Conservation (phyloP, 2,329 filamentous ascomycete genomes). For the Epichloe typhina region DNA sequence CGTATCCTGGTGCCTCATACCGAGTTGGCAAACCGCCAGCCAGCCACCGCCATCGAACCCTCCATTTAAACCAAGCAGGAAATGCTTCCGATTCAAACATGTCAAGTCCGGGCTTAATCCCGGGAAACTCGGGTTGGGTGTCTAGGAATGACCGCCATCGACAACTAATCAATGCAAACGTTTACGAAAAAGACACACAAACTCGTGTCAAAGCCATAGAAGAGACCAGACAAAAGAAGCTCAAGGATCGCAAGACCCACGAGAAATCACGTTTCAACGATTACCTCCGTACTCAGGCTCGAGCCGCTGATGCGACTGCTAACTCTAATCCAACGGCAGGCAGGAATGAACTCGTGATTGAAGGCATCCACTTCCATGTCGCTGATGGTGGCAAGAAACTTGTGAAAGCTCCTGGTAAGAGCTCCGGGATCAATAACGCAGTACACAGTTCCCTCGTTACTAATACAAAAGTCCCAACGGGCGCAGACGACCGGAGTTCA, state of each 20-base stretch:
- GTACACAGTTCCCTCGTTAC: background rate
- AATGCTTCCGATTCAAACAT: constrained; percentile 24
- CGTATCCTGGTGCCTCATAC: constrained; percentile 23
- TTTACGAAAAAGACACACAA: constrained; percentile 63
- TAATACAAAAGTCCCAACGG: background rate
- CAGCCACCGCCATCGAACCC: constrained; percentile 36
- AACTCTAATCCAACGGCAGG: constrained; percentile 16
- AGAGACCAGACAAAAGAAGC: constrained; percentile 47
- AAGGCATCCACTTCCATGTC: constrained; percentile 63
- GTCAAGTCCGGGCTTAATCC: constrained; percentile 21
- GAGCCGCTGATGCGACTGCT: constrained; percentile 9
- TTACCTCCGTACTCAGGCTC: constrained; percentile 19
- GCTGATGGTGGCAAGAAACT: constrained; percentile 72
- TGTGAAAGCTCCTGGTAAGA: constrained; percentile 54
- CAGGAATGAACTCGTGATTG: constrained; percentile 51
- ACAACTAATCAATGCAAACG: constrained; percentile 68
- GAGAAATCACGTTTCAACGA: constrained; percentile 45
- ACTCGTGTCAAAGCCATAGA: constrained; percentile 59
- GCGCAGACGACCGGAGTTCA: constrained; percentile 35
- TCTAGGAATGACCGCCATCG: constrained; percentile 63
- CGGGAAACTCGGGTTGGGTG: constrained; percentile 39
- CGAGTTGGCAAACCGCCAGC: constrained; percentile 22
- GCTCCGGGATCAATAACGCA: background rate
- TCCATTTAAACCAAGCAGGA: constrained; percentile 45
- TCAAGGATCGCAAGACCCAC: constrained; percentile 36